Evolutionary conservation across 768 basidiomycete genomes (phyloP).

Genomic region (Lactifluus pinguis): DNA sequence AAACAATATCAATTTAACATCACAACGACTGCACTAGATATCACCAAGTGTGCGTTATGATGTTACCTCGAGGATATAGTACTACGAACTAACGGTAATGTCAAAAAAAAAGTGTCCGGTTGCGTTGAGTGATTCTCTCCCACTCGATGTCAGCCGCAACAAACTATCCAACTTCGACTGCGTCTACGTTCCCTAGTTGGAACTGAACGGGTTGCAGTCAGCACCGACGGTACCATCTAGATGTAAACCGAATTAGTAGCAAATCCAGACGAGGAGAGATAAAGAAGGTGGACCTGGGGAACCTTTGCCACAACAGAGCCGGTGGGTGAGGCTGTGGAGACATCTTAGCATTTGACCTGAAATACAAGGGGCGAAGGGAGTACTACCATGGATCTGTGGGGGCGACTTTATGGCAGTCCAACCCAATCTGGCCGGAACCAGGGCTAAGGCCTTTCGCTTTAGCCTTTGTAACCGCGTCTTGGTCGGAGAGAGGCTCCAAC

Average conservation of each 20-base stretch:
- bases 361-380: neutral
- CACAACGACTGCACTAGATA: neutral
- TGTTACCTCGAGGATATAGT: neutral
- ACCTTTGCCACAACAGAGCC: neutral
- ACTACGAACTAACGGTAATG: neutral
- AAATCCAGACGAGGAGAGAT: no score
- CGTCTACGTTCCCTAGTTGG: no score
- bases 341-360: neutral
- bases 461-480: fast-evolving
- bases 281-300: neutral
- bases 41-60: neutral
- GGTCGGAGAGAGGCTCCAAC: neutral
- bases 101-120: neutral
- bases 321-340: neutral
- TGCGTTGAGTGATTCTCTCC: neutral
- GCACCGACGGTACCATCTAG: no score
- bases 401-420: neutral
- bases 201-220: no score
- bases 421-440: neutral
- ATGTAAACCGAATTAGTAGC: no score
- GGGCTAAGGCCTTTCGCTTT: neutral
- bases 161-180: neutral
- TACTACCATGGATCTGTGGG: no score
- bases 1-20: neutral
- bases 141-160: neutral